Percentiles rank a stretch among this genome's conserved stretches.
phyloP scores from a whole-genome alignment of 2,329 filamentous ascomycete genomes.

The Didymosphaeria variabile region DNA sequence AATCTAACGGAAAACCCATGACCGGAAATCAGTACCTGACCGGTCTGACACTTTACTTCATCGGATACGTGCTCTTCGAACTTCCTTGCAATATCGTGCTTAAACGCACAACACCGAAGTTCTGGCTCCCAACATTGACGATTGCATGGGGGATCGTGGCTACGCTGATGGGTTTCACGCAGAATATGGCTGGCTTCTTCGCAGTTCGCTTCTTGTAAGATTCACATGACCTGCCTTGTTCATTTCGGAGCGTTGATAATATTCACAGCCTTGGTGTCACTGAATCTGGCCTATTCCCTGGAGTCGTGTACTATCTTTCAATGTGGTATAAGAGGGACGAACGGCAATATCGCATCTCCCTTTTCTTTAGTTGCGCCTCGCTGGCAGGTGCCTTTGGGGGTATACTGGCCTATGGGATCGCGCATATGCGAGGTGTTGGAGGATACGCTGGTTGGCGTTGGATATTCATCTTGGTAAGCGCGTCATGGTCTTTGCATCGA shows the following conservation, averaged over 20 bases:
- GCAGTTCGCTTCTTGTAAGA: conserved; percentile 58
- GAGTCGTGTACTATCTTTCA: conserved; percentile 64
- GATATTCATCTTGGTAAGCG: conserved; percentile 52
- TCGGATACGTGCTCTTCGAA: conserved; percentile 60
- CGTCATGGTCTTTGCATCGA: background rate
- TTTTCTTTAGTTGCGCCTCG: conserved; percentile 68
- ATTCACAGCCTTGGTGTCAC: conserved; percentile 40
- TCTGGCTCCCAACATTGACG: conserved; percentile 59
- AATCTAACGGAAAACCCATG: conserved; percentile 26
- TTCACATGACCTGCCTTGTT: background rate
- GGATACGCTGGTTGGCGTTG: conserved; percentile 54
- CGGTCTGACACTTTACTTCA: conserved; percentile 72
- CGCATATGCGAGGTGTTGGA: conserved; percentile 66
- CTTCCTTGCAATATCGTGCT: conserved; percentile 70
- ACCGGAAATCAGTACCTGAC: conserved; percentile 66
- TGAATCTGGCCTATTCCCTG: conserved; percentile 51
- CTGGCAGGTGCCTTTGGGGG: conserved; percentile 70
- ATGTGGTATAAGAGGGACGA: conserved; percentile 72
- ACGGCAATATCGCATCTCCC: conserved; percentile 65
- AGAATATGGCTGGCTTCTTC: conserved; percentile 58
- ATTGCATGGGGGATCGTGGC: conserved; percentile 59
- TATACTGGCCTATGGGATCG: conserved; percentile 66
- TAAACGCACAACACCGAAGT: conserved; percentile 65
- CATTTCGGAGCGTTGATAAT: conserved; percentile 8
- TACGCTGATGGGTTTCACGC: conserved; percentile 60